Evolutionary conservation across 352 stramenopile genomes (phyloP).

Genomic region (Phytophthora constricta): DNA sequence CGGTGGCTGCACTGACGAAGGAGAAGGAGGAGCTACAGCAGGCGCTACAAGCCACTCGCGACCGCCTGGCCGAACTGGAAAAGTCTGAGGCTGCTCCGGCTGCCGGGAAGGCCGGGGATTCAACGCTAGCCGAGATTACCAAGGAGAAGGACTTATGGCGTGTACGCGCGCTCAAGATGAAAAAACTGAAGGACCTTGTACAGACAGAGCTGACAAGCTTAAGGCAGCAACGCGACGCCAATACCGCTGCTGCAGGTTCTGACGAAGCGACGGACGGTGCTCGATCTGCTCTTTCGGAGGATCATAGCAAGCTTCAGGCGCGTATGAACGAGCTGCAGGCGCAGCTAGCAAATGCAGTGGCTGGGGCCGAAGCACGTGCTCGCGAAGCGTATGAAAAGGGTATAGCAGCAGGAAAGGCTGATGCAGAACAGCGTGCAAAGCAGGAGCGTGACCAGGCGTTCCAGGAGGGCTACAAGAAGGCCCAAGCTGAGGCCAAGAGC

Average conservation of each 20-base stretch:
- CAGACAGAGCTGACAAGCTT: constrained; percentile 61
- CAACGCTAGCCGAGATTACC: constrained; percentile 25
- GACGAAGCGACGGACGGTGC: neutral
- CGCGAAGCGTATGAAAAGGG: constrained; percentile 57
- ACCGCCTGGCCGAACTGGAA: constrained; percentile 33
- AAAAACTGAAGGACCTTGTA: constrained; percentile 79
- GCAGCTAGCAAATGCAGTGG: constrained; percentile 43
- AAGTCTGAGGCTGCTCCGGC: constrained; percentile 5
- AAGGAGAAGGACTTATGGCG: constrained; percentile 85
- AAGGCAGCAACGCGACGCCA: constrained; percentile 37
- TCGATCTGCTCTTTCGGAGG: constrained; percentile 16
- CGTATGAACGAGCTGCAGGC: constrained; percentile 44
- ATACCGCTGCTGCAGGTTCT: constrained; percentile 10
- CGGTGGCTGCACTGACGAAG: constrained; percentile 27
- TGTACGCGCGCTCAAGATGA: constrained; percentile 84
- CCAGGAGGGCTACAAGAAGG: constrained; percentile 48
- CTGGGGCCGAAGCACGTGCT: constrained; percentile 36
- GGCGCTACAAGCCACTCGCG: constrained; percentile 24
- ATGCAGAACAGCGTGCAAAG: constrained; percentile 44
- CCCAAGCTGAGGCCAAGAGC: constrained; percentile 32
- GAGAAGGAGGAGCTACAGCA: constrained; percentile 40
- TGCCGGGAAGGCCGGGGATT: constrained; percentile 4
- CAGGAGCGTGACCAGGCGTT: constrained; percentile 41
- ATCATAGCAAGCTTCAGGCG: constrained; percentile 38
- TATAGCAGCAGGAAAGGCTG: constrained; percentile 39